Evolutionary conservation across 2,329 filamentous ascomycete genomes (phyloP), one percentile per base, ranked within the genome.

Genomic region (Stagonosporopsis vannaccii): DNA sequence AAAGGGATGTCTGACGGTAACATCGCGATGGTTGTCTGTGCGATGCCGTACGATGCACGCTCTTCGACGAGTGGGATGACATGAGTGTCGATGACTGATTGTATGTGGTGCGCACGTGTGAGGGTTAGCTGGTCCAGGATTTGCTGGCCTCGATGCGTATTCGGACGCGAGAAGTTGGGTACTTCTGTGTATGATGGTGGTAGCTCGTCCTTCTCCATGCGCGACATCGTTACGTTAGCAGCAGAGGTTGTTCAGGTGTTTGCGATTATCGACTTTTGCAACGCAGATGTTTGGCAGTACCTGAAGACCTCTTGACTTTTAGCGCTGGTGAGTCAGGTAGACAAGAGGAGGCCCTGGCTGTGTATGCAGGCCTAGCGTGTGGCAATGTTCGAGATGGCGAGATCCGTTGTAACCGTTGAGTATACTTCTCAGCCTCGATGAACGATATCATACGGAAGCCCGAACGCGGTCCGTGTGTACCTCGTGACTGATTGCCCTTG

Each of bases 21-120:
- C 13, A 82, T 69, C 28, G 80, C 71, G 54, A 81, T 75, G 12
- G 73, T 78, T 13, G 77, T 78, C 56, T 76, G 76, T 15, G 77
- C 75, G 35, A 81, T 75, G 25, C 78, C 79, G 28, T 75, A 74
- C 11, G 71, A 63, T 35, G 75, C 75, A 59, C 77, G 76, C 12
- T 71, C 57, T 50, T 74, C 63, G 43, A 82, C 66, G 17, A 78
- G 63, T 1, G 80, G 79, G 26, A 78, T 73, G 53, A 82, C 75
- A 57, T 77, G 69, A 2, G 60, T 69, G 26, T 71, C 64, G 26
- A 81, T 72, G 15, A 80, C 67, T 28, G 72, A 59, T 22, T 71
- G 63, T 48, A 82, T 75, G 47, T 79, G 76, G 30, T 72, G 69
- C 6, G 74, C 72, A 46, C 79, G 78, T 20, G 75, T 73, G 28